Percentiles rank a stretch among this genome's conserved stretches.
These are phyloP conservation scores for Lepidium aucheri DNA, from an alignment of 345 rosid species.

Conservation along the genomic window DNA sequence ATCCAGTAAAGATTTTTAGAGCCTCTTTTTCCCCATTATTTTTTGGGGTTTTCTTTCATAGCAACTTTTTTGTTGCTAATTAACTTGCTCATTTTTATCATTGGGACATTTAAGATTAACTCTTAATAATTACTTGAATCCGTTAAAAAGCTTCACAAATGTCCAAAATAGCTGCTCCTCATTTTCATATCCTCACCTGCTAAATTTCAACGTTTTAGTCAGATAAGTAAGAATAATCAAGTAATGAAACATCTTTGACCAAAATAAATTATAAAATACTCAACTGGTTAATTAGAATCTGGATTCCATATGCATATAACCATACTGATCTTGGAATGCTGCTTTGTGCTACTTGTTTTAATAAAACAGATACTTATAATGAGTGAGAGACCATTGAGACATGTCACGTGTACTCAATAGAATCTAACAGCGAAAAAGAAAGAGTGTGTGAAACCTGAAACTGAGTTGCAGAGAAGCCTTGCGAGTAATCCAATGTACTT, in stretches of 20 bases:
- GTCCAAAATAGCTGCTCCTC: conserved; percentile 13
- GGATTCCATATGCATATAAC: conserved; percentile 19
- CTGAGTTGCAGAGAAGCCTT: conserved; percentile 57
- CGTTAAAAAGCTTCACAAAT: conserved; percentile 13
- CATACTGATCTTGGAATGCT: conserved; percentile 19
- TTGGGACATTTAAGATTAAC: neutral
- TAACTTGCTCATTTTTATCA: neutral
- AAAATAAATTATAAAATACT: neutral
- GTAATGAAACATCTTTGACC: neutral
- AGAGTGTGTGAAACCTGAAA: conserved; percentile 43
- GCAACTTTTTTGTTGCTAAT: neutral
- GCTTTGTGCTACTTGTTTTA: conserved; percentile 17
- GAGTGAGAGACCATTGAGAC: conserved; percentile 8
- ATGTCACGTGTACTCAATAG: conserved; percentile 13
- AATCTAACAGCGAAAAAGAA: neutral
- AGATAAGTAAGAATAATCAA: conserved; percentile 4
- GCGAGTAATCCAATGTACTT: conserved; percentile 52
- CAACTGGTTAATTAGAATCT: conserved; percentile 12
- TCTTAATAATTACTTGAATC: neutral
- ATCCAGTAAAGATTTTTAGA: neutral
- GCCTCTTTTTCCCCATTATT: neutral
- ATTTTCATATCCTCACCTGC: neutral
- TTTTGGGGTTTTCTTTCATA: too few relatives aligned
- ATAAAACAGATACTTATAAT: neutral
- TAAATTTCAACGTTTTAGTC: neutral